These are phyloP conservation scores for Phytophthora tubulina DNA, from an alignment of 352 stramenopile species.

Conservation along the genomic window DNA sequence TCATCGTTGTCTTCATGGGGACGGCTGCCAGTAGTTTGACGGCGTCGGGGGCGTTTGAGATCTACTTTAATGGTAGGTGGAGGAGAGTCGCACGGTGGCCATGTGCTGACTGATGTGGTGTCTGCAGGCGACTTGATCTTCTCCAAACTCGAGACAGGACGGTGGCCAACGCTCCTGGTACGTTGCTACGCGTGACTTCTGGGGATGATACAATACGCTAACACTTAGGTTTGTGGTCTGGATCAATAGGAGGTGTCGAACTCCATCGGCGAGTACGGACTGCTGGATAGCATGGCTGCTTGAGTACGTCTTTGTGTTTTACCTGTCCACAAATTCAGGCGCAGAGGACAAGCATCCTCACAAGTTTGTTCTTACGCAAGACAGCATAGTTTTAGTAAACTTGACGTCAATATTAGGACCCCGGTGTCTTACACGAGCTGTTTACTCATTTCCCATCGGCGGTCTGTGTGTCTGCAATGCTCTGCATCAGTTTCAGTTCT, in stretches of 20 bases:
- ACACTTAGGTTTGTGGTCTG: not conserved
- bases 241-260: constrained; percentile 35
- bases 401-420: constrained; percentile 11
- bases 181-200: constrained; percentile 8
- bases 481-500: not conserved
- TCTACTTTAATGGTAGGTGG: constrained; percentile 81
- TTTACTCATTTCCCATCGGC: not conserved
- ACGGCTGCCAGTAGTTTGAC: constrained; percentile 69
- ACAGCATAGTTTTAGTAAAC: not conserved
- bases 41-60: constrained; percentile 81
- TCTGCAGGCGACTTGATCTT: constrained; percentile 74
- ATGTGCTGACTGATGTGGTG: constrained; percentile 8
- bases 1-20: constrained; percentile 73
- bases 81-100: not conserved
- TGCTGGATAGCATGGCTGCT: constrained; percentile 27
- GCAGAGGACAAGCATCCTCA: not conserved
- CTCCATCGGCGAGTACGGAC: constrained; percentile 33
- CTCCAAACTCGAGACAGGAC: constrained; percentile 71
- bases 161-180: constrained; percentile 81
- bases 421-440: not conserved
- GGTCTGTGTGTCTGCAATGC: too few relatives aligned
- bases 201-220: too few relatives aligned
- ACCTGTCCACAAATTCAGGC: too few relatives aligned
- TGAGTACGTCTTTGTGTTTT: not conserved
- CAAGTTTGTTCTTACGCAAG: not conserved